A percentile compares a stretch with the other conserved stretches of the same genome.
These are phyloP conservation scores for Acacia confusa DNA, from an alignment of 306 rosid species.

Conservation along the genomic window DNA sequence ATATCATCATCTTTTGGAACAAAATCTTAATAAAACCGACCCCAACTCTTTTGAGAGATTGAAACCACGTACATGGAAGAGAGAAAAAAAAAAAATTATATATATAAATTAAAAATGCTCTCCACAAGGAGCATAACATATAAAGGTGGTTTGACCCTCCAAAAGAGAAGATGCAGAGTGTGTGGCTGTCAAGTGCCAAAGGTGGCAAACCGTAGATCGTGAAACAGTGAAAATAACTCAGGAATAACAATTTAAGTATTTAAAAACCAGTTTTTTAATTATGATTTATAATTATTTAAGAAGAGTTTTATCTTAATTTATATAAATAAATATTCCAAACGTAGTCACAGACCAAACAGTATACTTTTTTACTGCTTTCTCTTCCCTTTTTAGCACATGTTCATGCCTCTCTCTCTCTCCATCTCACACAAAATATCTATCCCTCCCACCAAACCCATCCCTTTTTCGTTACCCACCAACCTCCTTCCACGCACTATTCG, in stretches of 20 bases:
- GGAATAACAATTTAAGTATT: too few relatives aligned
- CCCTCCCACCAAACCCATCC: not conserved
- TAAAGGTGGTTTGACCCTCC: not conserved
- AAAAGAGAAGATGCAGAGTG: slow-evolving; percentile 27
- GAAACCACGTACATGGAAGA: not conserved
- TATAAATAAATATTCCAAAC: too few relatives aligned
- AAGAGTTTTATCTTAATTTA: too few relatives aligned
- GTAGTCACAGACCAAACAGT: too few relatives aligned
- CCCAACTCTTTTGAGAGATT: too few relatives aligned
- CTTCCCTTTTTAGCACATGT: not conserved
- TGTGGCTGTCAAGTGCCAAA: slow-evolving; percentile 29
- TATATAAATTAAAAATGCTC: not conserved
- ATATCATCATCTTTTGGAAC: not conserved
- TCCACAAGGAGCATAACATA: too few relatives aligned
- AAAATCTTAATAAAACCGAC: not conserved
- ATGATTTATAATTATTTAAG: too few relatives aligned
- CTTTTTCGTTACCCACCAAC: not conserved
- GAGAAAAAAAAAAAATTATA: not conserved
- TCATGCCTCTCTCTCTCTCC: not conserved
- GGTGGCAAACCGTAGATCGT: slow-evolving; percentile 22
- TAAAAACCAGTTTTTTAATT: too few relatives aligned
- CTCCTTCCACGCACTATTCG: not conserved
- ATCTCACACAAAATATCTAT: slow-evolving; percentile 3
- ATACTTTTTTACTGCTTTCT: too few relatives aligned
- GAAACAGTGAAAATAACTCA: not conserved